Base-by-base conservation (phyloP, 495 filamentous ascomycete species). In the Clavariopsis aquatica region DNA sequence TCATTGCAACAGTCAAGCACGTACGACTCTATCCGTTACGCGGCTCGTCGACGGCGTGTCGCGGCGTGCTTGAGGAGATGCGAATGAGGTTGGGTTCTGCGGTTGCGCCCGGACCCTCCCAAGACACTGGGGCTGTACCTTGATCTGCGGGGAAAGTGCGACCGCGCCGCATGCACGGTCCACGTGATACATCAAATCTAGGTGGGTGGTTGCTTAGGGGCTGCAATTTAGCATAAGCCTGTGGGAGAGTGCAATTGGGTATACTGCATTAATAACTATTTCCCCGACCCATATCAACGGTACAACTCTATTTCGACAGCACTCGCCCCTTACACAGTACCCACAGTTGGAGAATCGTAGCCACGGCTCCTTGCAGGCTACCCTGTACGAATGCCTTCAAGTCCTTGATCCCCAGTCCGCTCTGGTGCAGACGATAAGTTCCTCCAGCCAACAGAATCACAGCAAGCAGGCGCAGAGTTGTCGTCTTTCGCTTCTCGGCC, bases 371-470 rank as follows among this genome's bases (percentile, higher is more conserved):
- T 12, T 51, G 17, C 24, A 66, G 12, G 10, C n/a, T 53, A 20
- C 19, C 19, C 49, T 31, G 23, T 10, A 57, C 12, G 2, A 64
- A 22, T 2, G 29, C 24, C 28, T 34, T 61, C 26, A 60, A 23
- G 27, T 68, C 69, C n/a, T 36, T 45, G 8, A 68, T 8, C 2
- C 56, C 36, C n/a, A 65, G 10, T 0, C 69, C 60, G 15, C 31
- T 45, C 29, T 65, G 47, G 4, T 28, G 29, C 13, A 56, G 13
- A 31, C 36, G 45, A 49, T 68, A 65, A 8, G 38, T 26, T 6
- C 58, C 59, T 15, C 61, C 36, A 26, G 65, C 29, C 13, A 57
- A 6, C 12, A 68, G 22, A 20, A 46, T 24, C 4, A 59, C n/a
- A 29, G 53, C 22, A 29, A 71, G 34, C 3, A 65, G 13, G 13